Evolutionary conservation across 805 yeast species (phyloP).

Genomic region (Saitoella complicata): DNA sequence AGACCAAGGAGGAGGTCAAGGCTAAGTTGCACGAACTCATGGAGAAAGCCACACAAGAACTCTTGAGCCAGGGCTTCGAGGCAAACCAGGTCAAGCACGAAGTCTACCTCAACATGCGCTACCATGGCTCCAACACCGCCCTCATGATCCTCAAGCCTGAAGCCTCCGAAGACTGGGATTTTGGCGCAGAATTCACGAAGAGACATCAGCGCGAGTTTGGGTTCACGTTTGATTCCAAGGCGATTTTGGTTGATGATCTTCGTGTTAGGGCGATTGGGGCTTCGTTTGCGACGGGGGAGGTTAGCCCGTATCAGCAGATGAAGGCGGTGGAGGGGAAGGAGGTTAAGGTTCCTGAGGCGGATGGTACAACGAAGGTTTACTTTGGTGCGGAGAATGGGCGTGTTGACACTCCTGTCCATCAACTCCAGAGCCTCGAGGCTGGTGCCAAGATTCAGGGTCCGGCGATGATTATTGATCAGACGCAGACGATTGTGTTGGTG

Average conservation of each 20-base stretch:
- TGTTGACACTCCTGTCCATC: constrained; percentile 36
- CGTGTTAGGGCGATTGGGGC: constrained; percentile 63
- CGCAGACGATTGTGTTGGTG: constrained; percentile 63
- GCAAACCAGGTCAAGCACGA: constrained; percentile 35
- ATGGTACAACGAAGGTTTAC: constrained; percentile 30
- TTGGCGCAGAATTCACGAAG: constrained; percentile 31
- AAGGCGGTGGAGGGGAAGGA: neutral
- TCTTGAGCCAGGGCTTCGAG: constrained; percentile 38
- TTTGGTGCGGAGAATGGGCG: constrained; percentile 31
- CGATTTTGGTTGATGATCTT: constrained; percentile 52
- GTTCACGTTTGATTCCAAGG: constrained; percentile 40
- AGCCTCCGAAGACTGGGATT: constrained; percentile 19
- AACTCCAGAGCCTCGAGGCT: constrained; percentile 33
- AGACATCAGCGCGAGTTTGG: constrained; percentile 61
- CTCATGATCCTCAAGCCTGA: constrained; percentile 39
- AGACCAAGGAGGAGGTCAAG: constrained; percentile 23
- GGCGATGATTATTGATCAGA: constrained; percentile 60
- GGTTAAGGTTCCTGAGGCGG: constrained; percentile 8
- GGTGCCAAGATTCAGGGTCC: constrained; percentile 53
- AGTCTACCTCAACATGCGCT: constrained; percentile 58
- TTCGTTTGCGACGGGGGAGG: constrained; percentile 27
- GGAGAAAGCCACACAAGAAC: constrained; percentile 26
- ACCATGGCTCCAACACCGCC: constrained; percentile 79
- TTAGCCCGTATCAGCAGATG: constrained; percentile 12
- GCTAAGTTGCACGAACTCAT: constrained; percentile 32